Evolutionary conservation across 2,329 filamentous ascomycete species (phyloP), one percentile per base, ranked within the genome.

Genomic region (Talaromyces funiculosus): DNA sequence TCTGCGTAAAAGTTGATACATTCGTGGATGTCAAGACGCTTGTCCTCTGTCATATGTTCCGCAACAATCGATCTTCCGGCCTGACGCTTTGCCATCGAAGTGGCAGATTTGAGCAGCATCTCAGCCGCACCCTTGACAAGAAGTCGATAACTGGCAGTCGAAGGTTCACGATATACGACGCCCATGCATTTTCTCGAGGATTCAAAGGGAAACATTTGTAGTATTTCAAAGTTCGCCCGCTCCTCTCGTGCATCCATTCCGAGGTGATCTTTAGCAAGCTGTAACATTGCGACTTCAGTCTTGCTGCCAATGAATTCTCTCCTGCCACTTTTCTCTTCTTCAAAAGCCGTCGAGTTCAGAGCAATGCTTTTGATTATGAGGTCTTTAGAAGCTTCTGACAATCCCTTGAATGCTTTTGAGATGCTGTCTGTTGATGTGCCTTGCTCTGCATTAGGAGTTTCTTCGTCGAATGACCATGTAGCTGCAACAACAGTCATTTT

Each of bases 401-500:
- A 67, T n/a, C 67, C 65, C 57, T 71, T 70, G 55, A 74, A 29
- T 4, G n/a, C 16, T 33, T 31, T 26, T 10, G 45, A 24, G 14
- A 51, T 33, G 2, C 6, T 31, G 14, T 18, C 5, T 2, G 68
- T 33, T 16, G 55, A 29, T 10, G 57, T 26, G 14, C 18, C 61
- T 9, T 62, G 55, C 33, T 40, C 24, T 16, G 38, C 9, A n/a
- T 54, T 37, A 5, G 35, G 20, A 2, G 57, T 51, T 10, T 54
- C 64, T 9, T 69, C 63, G 22, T 67, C 64, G 3, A 64, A 65
- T 8, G 67, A 38, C 14, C 67, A 71, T 4, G 86, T 86, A 6
- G 87, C 88, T 26, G 88, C 86, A 31, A 92, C 88, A 1, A 91
- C 88, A 0, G 86, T 88, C 87, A 90, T 90, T 72, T 86, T 85